Evolutionary conservation across 225 moss, liverwort and hornwort species (phyloP).

Genomic region (Sphagnum contortum): DNA sequence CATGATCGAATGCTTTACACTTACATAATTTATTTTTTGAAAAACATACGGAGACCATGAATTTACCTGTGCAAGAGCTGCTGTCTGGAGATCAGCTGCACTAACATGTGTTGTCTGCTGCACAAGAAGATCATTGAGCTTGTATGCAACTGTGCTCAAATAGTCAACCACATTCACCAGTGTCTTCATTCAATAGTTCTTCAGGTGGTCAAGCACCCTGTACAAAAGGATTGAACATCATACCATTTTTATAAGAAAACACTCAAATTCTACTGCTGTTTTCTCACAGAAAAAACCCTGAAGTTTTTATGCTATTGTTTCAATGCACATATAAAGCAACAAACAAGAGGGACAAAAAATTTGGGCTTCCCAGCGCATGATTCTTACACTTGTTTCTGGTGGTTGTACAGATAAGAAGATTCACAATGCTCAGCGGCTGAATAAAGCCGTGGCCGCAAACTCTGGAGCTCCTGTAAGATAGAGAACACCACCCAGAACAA

Average conservation of each 20-base stretch:
- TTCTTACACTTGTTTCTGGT: slow-evolving; percentile 67
- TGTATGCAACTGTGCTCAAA: slow-evolving; percentile 79
- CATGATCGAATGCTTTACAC: no score
- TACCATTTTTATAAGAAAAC: background rate
- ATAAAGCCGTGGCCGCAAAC: slow-evolving; percentile 69
- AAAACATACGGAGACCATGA: background rate
- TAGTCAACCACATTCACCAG: slow-evolving; percentile 85
- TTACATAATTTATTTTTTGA: no score
- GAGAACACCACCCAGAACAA: no score
- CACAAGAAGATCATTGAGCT: slow-evolving; percentile 66
- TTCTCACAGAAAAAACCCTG: no score
- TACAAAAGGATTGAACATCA: background rate
- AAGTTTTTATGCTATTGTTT: no score
- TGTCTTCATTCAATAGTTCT: slow-evolving; percentile 87
- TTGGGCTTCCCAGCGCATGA: no score
- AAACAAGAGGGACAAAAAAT: background rate
- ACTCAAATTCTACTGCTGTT: no score
- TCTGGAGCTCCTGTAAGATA: slow-evolving; percentile 13
- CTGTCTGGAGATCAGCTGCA: slow-evolving; percentile 43
- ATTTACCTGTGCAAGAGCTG: slow-evolving; percentile 53
- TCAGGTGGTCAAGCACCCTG: slow-evolving; percentile 77
- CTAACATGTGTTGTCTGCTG: slow-evolving; percentile 52
- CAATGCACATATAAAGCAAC: background rate
- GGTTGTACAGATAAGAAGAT: slow-evolving; percentile 67
- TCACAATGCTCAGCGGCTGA: slow-evolving; percentile 85